phyloP scores from a whole-genome alignment of 2,329 filamentous ascomycete genomes.

The Arthroderma uncinatum region DNA sequence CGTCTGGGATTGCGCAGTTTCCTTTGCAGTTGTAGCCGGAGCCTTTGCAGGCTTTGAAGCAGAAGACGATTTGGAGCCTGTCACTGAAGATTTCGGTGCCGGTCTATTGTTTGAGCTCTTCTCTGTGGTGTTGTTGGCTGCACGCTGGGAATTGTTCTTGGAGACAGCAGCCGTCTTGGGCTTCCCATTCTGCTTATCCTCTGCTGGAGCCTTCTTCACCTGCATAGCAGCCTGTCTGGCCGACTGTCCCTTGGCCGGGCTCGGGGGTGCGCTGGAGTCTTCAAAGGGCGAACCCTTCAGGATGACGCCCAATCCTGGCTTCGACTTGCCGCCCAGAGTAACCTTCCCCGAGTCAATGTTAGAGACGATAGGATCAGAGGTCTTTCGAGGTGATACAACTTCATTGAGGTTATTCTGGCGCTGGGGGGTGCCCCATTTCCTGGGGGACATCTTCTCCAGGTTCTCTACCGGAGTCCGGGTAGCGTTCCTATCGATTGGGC shows the following conservation, averaged over 20 bases:
- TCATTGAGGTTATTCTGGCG: constrained; percentile 1
- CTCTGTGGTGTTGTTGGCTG: not conserved
- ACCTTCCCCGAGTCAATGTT: not conserved
- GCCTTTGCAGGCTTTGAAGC: constrained; percentile 17
- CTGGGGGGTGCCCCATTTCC: not conserved
- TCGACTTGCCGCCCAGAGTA: not conserved
- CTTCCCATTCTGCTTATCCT: not conserved
- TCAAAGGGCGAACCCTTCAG: constrained; percentile 25
- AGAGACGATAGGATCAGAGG: not conserved
- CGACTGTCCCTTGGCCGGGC: not conserved
- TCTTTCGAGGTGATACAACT: not conserved
- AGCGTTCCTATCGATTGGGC: constrained; percentile 16
- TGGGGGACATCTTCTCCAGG: not conserved
- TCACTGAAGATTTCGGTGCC: constrained; percentile 8
- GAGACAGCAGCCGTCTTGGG: not conserved
- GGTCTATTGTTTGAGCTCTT: constrained; percentile 14
- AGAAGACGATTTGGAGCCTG: constrained; percentile 4
- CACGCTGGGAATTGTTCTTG: constrained; percentile 17
- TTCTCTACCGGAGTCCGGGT: constrained; percentile 9
- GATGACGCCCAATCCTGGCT: constrained; percentile 18
- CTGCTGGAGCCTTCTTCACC: not conserved
- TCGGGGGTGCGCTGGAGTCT: constrained; percentile 9
- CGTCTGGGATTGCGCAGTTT: not conserved
- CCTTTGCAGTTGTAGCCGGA: constrained; percentile 4
- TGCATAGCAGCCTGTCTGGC: not conserved